Evolutionary conservation across 2,329 filamentous ascomycete species (phyloP), one percentile per base, ranked within the genome.

Genomic region (Curvularia eragrostidis): DNA sequence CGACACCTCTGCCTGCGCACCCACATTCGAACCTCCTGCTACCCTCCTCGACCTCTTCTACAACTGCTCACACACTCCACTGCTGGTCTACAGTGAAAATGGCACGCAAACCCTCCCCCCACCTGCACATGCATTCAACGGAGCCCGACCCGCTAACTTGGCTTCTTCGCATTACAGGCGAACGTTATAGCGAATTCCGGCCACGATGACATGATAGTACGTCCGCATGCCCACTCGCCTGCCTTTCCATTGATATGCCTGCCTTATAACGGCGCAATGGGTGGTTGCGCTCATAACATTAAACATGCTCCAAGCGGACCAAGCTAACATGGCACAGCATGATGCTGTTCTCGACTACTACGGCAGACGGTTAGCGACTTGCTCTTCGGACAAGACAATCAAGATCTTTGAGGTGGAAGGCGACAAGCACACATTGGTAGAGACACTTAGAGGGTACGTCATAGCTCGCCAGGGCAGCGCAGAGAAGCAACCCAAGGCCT

Each of bases 141-240:
- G 59, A 68, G 58, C 57, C 69, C 66, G 44, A 50, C 58, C 68
- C 65, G 66, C 72, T 75, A 69, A 75, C 63, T 64, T 61, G 62
- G 65, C 61, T 44, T 67, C 63, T 57, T 62, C 60, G 32, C 62
- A 62, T 65, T 66, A 51, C 61, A 89, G 88, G 85, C 89, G 58
- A 90, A 93, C 82, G 87, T 91, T 72, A 93, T 93, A 79, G 86
- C 89, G 65, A 93, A 91, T 79, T 90, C 89, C 62, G 90, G 90
- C 75, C 95, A 99, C 83, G 94, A 98, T 89, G 94, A 97, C 78
- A 98, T 98, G 94, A 97, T 99, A 86, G 94, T 98, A 93, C 74
- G 91, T 87, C 68, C 54, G 23, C 13, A 32, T 55, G 21, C 53
- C 47, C 24, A 43, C 42, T n/a, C 18, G 46, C 24, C 18, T 39